Evolutionary conservation across 305 asterid genomes (phyloP).

Genomic region (Fraxinus floribunda): DNA sequence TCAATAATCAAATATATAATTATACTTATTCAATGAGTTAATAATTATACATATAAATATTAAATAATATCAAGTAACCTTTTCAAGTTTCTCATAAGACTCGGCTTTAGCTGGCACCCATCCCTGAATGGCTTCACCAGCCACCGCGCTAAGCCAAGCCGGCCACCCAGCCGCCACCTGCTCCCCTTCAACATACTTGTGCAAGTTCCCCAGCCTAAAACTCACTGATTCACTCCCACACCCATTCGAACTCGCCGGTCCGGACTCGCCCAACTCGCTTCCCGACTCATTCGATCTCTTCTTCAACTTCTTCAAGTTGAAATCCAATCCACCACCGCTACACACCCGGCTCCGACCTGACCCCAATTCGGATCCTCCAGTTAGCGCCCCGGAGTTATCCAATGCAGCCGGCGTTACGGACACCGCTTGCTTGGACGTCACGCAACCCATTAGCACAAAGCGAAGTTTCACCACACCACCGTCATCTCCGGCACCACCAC

Average conservation of each 20-base stretch:
- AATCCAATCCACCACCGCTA: constrained; percentile 58
- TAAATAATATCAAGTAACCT: constrained; percentile 43
- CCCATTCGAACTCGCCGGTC: constrained; percentile 67
- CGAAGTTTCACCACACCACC: constrained; percentile 28
- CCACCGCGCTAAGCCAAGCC: constrained; percentile 97
- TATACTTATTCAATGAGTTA: background rate
- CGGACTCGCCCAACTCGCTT: constrained; percentile 76
- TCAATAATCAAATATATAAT: background rate
- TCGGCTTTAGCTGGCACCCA: constrained; percentile 91
- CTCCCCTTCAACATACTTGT: constrained; percentile 75
- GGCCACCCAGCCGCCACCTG: constrained; percentile 99
- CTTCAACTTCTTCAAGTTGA: constrained; percentile 87
- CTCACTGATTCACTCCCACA: constrained; percentile 79
- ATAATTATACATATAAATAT: background rate
- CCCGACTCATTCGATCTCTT: constrained; percentile 62
- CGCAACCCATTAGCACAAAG: constrained; percentile 73
- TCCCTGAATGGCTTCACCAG: constrained; percentile 98
- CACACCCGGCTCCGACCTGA: constrained; percentile 74
- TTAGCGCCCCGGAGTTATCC: constrained; percentile 72
- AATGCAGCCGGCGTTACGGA: constrained; percentile 81
- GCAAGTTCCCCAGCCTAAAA: constrained; percentile 78
- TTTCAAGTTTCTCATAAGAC: constrained; percentile 87
- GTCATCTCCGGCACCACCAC: constrained; percentile 13
- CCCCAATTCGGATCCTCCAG: constrained; percentile 45
- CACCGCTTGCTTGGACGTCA: constrained; percentile 79